phyloP scores from a whole-genome alignment of 345 rosid species.

The Reutealis trisperma region DNA sequence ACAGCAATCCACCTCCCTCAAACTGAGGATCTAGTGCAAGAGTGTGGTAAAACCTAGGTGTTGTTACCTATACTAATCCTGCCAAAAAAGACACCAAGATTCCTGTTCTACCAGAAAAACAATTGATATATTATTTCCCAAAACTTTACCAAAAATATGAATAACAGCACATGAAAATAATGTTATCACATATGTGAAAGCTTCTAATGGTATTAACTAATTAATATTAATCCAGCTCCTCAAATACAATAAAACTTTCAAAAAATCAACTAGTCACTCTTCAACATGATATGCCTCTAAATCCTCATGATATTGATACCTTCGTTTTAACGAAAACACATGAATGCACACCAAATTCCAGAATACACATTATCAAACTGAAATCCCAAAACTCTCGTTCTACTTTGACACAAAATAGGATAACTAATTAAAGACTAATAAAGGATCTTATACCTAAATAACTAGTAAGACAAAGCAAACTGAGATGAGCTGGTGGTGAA shows the following conservation, averaged over 20 bases:
- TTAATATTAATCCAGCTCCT: not conserved
- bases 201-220: not conserved
- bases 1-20: not conserved
- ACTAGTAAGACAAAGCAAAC: not conserved
- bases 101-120: not conserved
- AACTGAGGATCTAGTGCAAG: not conserved
- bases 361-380: not conserved
- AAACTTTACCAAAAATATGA: not conserved
- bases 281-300: not conserved
- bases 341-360: not conserved
- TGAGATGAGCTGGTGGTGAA: not conserved
- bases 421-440: not conserved
- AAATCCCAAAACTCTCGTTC: not conserved
- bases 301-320: not conserved
- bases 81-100: not conserved
- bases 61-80: not conserved
- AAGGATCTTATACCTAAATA: too few species aligned
- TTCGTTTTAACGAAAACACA: not conserved
- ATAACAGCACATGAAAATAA: not conserved
- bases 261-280: not conserved
- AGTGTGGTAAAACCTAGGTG: too few species aligned
- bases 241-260: not conserved
- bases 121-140: not conserved
- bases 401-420: not conserved
- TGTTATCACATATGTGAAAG: not conserved